Percentiles rank a stretch among this genome's conserved stretches.
These are phyloP conservation scores for Xanthoconium stramineum DNA, from an alignment of 768 basidiomycete genomes.

Conservation along the genomic window DNA sequence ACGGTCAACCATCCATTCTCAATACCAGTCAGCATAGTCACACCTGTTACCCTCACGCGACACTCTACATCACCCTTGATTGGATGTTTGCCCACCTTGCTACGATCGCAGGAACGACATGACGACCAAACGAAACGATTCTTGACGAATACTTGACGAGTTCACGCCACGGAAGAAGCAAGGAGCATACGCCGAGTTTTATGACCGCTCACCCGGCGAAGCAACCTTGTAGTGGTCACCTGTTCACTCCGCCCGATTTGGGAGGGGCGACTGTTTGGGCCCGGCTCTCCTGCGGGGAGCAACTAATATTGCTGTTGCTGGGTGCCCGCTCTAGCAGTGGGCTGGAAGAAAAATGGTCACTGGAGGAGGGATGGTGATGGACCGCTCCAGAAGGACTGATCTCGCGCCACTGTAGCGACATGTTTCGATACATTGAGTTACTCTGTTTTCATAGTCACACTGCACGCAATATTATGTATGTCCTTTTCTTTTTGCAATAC, in stretches of 20 bases:
- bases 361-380: conserved; percentile 23
- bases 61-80: conserved; percentile 7
- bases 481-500: conserved; percentile 15
- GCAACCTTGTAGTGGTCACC: conserved; percentile 11
- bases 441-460: conserved; percentile 24
- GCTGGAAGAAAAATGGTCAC: conserved; percentile 29
- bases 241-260: conserved; percentile 7
- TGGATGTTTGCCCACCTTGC: conserved; percentile 26
- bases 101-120: conserved; percentile 32
- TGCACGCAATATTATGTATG: conserved; percentile 14
- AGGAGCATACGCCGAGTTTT: conserved; percentile 22
- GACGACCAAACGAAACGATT: conserved; percentile 34
- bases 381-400: conserved; percentile 29
- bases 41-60: conserved; percentile 18
- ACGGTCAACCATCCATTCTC: conserved; percentile 24
- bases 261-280: conserved; percentile 4
- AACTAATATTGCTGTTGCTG: conserved; percentile 12
- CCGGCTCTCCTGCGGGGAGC: conserved; percentile 24
- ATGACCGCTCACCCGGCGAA: conserved; percentile 18
- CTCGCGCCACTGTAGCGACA: conserved; percentile 19
- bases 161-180: conserved; percentile 28
- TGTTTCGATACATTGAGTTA: conserved; percentile 18
- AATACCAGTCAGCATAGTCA: conserved; percentile 19
- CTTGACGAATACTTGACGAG: conserved; percentile 35
- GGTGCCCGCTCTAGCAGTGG: conserved; percentile 33